A percentile compares a stretch with the other conserved stretches of the same genome.
Conservation (phyloP, 2,329 filamentous ascomycete genomes). For the Colletotrichum ledebouriae region DNA sequence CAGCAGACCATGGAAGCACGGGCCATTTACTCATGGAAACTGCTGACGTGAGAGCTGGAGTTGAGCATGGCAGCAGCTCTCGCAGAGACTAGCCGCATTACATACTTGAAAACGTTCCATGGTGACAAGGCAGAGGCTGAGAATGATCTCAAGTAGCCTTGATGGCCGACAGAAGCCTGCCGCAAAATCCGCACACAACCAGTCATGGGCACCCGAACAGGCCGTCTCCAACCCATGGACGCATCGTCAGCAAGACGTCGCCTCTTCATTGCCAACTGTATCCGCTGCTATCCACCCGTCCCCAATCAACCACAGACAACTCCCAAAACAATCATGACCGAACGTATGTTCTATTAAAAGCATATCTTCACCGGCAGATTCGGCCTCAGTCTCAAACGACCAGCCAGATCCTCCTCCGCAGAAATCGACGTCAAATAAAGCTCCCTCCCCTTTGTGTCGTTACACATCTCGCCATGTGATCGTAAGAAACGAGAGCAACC, state of each 20-base stretch:
- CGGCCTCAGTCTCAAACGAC: conserved; percentile 17
- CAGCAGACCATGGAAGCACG: too few relatives aligned
- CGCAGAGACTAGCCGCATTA: too few relatives aligned
- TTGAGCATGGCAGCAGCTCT: too few relatives aligned
- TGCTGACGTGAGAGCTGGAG: too few relatives aligned
- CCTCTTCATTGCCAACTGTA: conserved; percentile 5
- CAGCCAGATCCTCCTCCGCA: conserved; percentile 16
- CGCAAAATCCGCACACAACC: background rate
- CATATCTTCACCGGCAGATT: conserved; percentile 33
- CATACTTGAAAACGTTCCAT: too few relatives aligned
- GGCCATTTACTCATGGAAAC: too few relatives aligned
- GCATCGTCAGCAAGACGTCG: conserved; percentile 6
- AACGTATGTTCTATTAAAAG: conserved; percentile 40
- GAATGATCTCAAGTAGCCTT: too few relatives aligned
- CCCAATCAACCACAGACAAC: background rate
- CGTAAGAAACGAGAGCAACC: background rate
- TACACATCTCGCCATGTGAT: conserved; percentile 7
- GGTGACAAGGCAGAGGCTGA: too few relatives aligned
- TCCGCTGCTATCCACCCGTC: background rate
- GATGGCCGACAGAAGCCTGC: too few relatives aligned
- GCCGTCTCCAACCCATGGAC: background rate
- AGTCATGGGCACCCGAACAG: background rate
- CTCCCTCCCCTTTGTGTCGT: conserved; percentile 18
- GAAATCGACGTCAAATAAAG: conserved; percentile 19
- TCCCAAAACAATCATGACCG: conserved; percentile 14